Percentiles rank a stretch among this genome's conserved stretches.
Evolutionary conservation across 164 flowering plant species (phyloP).

Genomic region (Euptelea pleiosperma): DNA sequence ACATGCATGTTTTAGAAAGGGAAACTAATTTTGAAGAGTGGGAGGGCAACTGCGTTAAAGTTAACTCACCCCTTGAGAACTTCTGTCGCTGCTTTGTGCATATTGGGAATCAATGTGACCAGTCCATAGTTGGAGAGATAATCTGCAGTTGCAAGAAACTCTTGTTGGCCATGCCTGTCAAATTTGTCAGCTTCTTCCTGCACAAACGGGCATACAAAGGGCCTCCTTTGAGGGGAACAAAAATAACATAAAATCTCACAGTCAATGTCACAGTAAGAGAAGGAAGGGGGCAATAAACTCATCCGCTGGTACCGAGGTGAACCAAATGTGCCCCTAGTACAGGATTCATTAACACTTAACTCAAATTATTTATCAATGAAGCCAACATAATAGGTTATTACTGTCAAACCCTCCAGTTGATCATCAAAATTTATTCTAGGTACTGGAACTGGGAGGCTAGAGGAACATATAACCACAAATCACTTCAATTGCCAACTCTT

Average conservation of each 20-base stretch:
- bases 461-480: too few species aligned
- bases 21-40: background rate
- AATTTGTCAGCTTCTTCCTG: conserved; percentile 69
- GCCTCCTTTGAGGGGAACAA: conserved; percentile 1
- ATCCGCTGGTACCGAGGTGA: too few species aligned
- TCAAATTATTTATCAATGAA: too few species aligned
- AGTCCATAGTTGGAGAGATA: conserved; percentile 60
- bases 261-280: too few species aligned
- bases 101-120: conserved; percentile 41
- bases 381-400: too few species aligned
- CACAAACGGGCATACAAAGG: conserved; percentile 3
- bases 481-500: too few species aligned
- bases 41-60: background rate
- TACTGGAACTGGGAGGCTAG: too few species aligned
- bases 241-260: background rate
- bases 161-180: conserved; percentile 58
- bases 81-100: conserved; percentile 66
- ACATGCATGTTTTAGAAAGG: background rate
- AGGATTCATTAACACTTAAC: too few species aligned
- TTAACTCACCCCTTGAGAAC: conserved; percentile 65
- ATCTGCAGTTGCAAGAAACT: conserved; percentile 75
- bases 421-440: too few species aligned
- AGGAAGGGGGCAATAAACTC: too few species aligned
- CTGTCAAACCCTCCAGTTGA: too few species aligned
- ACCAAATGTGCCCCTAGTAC: too few species aligned